Evolutionary conservation across 768 basidiomycete genomes (phyloP), one percentile per base, ranked within the genome.

Genomic region (Boletus insuetus): DNA sequence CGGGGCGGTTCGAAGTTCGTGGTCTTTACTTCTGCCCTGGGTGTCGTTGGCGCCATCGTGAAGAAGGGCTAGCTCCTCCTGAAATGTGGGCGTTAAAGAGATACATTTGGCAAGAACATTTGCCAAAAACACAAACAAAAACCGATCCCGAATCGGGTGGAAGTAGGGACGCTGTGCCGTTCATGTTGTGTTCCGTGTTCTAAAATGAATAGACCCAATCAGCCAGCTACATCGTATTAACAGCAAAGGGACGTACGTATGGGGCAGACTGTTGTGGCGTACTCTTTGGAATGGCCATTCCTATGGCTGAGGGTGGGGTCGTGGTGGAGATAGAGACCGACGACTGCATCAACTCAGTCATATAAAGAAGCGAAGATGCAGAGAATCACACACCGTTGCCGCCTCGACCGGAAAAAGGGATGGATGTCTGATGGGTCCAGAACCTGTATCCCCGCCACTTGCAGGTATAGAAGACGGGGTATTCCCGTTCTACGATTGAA

Each of bases 1-100:
- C 0, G 83, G 83, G 0, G 83, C 80, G 0, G 82, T 83, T 13
- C 58, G 56, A 3, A 72, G 54, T 4, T 72, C 70, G 3, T 72
- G 71, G 8, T 72, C 73, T 17, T 58, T 68, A 22, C 67, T 71
- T 3, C 68, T 59, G 3, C 64, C 65, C 6, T 62, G 58, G 4
- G 49, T 11, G 34, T 64, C 64, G 29, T 46, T 56, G 3, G 53
- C 12, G 12, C 42, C 45, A 24, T 73, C 68, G 17, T 71, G 68
- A 14, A 74, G 62, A 7, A 74, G 70, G 2, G 59, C 58, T 1
- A 74, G 65, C 41, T 74, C 73, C 6, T 71, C 69, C 69, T 71
- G 50, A 37, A 46, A 47, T 10, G 17, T 0, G 20, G 19, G 16
- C 10, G 14, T 53, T 41, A 49, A 51, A 34, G 16, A 20, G 16